These are phyloP conservation scores for Galerina sulciceps DNA, from an alignment of 768 basidiomycete genomes.

Conservation along the genomic window DNA sequence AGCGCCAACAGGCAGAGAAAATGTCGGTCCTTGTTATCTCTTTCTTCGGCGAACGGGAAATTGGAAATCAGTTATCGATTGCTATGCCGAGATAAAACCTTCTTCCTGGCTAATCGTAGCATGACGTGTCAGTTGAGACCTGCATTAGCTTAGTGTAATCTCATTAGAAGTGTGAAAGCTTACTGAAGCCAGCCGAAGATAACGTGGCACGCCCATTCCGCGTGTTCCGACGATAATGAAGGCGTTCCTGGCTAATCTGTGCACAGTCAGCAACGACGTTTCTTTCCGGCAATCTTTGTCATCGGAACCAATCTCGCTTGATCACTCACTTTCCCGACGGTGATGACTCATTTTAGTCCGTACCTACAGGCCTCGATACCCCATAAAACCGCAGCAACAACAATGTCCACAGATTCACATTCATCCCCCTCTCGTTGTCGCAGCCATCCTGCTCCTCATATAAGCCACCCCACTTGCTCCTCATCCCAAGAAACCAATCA, in stretches of 20 bases:
- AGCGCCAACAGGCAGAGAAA: no score
- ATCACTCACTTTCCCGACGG: slow-evolving; percentile 5
- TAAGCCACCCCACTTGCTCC: neutral
- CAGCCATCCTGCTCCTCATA: slow-evolving; percentile 1
- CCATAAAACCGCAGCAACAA: slow-evolving; percentile 16
- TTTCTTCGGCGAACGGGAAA: no score
- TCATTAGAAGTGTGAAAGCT: slow-evolving; percentile 1
- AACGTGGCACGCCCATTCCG: neutral
- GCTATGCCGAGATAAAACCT: neutral
- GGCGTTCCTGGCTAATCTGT: neutral
- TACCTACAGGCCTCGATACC: slow-evolving; percentile 11
- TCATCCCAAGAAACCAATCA: slow-evolving; percentile 2
- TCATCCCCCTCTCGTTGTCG: neutral
- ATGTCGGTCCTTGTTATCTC: no score
- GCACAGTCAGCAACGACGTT: slow-evolving; percentile 1
- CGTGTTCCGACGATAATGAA: neutral
- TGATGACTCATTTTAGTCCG: slow-evolving; percentile 21
- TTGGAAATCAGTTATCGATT: no score
- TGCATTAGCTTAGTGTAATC: neutral
- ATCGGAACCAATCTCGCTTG: slow-evolving; percentile 6
- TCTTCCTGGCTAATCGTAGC: neutral
- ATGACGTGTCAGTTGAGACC: slow-evolving; percentile 3
- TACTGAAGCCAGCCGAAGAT: neutral
- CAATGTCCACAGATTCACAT: slow-evolving; percentile 7
- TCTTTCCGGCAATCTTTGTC: neutral